Percentiles rank a stretch among this genome's conserved stretches.
Evolutionary conservation across 768 basidiomycete species (phyloP).

Genomic region (Grammothele lineata): DNA sequence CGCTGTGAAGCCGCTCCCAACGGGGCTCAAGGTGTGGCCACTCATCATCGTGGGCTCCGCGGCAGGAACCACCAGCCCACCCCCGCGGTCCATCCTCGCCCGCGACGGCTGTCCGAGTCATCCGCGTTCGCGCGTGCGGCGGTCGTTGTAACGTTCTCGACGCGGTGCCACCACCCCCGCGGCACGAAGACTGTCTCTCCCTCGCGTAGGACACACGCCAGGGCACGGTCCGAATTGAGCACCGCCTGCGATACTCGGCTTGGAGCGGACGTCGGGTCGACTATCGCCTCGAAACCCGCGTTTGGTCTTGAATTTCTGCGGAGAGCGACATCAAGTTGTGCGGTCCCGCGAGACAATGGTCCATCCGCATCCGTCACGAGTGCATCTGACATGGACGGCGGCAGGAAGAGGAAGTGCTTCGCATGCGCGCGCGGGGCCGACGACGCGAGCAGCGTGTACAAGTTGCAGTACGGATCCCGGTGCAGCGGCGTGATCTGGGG

Average conservation of each 20-base stretch:
- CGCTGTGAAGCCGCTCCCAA: no score
- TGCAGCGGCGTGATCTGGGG: conserved; percentile 22
- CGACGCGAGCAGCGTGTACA: conserved; percentile 19
- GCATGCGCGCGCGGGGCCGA: conserved; percentile 13
- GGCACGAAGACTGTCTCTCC: conserved; percentile 25
- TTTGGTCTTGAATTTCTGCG: neutral
- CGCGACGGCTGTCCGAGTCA: no score
- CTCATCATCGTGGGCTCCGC: neutral
- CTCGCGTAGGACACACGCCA: conserved; percentile 18
- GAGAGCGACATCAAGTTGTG: conserved; percentile 11
- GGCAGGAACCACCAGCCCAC: conserved; percentile 25
- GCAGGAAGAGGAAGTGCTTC: conserved; percentile 21
- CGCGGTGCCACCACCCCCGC: conserved; percentile 24
- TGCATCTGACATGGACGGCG: conserved; percentile 10
- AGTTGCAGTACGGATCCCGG: conserved; percentile 23
- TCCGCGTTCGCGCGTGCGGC: neutral
- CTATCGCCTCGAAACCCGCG: neutral
- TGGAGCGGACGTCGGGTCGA: conserved; percentile 3
- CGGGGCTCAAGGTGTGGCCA: no score
- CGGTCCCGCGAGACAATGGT: conserved; percentile 14
- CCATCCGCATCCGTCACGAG: conserved; percentile 4
- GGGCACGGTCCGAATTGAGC: neutral
- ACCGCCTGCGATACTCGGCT: conserved; percentile 7
- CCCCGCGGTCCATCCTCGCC: conserved; percentile 20
- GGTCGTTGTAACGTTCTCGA: conserved; percentile 22